Evolutionary conservation across 768 basidiomycete genomes (phyloP).

Genomic region (Russula ochroleuca): DNA sequence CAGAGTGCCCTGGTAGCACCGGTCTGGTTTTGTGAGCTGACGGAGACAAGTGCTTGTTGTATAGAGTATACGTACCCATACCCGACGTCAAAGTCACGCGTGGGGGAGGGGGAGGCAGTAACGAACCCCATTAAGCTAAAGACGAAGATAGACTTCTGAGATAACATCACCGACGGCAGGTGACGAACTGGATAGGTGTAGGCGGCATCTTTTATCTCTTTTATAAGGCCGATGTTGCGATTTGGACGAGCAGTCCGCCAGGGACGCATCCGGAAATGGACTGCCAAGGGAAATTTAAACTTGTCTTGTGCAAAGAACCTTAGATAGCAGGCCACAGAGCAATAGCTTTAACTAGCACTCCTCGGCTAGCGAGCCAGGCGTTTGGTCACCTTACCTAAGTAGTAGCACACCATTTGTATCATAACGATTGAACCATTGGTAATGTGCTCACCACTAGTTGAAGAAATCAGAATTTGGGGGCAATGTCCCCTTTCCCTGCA

Average conservation of each 20-base stretch:
- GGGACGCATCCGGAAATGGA: neutral
- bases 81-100: neutral
- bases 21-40: neutral
- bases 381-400: no score
- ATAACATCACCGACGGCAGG: constrained; percentile 14
- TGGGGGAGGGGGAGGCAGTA: neutral
- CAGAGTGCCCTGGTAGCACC: neutral
- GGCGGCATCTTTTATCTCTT: neutral
- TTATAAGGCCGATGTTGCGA: constrained; percentile 4
- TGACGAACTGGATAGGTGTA: no score
- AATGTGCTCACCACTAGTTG: no score
- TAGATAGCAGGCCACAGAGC: no score
- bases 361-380: no score
- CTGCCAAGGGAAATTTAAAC: neutral
- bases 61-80: neutral
- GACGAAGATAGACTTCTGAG: constrained; percentile 47
- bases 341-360: no score
- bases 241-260: constrained; percentile 7
- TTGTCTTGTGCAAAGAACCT: no score
- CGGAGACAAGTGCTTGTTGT: neutral
- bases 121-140: constrained; percentile 36
- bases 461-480: no score
- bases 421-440: no score
- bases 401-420: no score
- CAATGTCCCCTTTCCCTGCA: no score